Evolutionary conservation across 2,329 filamentous ascomycete species (phyloP).

Genomic region (Curvularia eragrostidis): DNA sequence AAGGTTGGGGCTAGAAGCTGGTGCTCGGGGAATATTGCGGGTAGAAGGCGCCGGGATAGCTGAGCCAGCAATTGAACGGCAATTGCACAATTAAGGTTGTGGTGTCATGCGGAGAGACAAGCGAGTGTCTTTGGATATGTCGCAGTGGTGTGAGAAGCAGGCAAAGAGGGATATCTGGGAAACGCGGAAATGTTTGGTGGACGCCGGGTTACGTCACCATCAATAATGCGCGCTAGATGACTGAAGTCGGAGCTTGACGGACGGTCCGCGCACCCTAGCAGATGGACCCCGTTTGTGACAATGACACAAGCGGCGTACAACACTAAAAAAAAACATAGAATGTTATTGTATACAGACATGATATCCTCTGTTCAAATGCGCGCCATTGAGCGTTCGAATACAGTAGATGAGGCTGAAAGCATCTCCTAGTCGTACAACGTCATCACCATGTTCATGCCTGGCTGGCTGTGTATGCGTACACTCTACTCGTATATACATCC

Average conservation of each 20-base stretch:
- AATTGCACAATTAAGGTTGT: slow-evolving; percentile 9
- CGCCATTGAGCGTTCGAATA: background rate
- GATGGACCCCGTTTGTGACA: background rate
- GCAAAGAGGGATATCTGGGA: slow-evolving; percentile 5
- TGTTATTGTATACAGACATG: background rate
- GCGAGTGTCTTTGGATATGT: slow-evolving; percentile 4
- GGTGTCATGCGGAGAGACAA: slow-evolving; percentile 9
- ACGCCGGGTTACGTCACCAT: slow-evolving; percentile 27
- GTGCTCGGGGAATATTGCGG: background rate
- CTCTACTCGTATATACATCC: slow-evolving; percentile 22
- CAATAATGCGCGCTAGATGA: background rate
- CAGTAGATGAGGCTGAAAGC: slow-evolving; percentile 2
- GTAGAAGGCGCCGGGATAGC: background rate
- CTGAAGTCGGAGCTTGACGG: background rate
- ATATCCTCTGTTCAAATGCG: background rate
- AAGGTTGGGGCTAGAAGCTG: slow-evolving; percentile 11
- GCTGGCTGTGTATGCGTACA: slow-evolving; percentile 21
- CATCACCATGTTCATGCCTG: slow-evolving; percentile 18
- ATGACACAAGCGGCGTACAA: background rate
- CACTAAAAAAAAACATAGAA: background rate
- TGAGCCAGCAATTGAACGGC: slow-evolving; percentile 17
- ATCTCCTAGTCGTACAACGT: slow-evolving; percentile 15
- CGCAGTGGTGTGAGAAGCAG: slow-evolving; percentile 1
- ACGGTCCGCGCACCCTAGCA: background rate
- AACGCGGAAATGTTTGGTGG: slow-evolving; percentile 28